Evolutionary conservation across 1,284 basidiomycete genomes (phyloP).

Genomic region (Lignosus rhinocerotis): DNA sequence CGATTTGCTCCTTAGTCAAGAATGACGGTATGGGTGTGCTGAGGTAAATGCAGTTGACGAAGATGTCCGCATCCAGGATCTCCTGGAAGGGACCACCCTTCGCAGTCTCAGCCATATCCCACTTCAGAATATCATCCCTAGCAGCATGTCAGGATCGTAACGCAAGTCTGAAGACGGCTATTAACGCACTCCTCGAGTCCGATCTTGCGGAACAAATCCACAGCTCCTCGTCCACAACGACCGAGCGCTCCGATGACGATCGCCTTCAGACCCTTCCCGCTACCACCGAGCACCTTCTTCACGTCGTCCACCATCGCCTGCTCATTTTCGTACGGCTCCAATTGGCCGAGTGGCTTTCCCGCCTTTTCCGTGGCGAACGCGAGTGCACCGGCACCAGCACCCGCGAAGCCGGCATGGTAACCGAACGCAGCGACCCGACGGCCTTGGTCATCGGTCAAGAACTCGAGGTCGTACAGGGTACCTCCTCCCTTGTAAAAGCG

Average conservation of each 20-base stretch:
- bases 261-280: slow-evolving; percentile 78
- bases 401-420: slow-evolving; percentile 97
- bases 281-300: slow-evolving; percentile 67
- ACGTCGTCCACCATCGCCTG: slow-evolving; percentile 78
- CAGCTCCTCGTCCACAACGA: slow-evolving; percentile 94
- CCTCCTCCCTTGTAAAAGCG: slow-evolving; percentile 90
- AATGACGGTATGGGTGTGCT: slow-evolving; percentile 89
- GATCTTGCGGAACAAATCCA: slow-evolving; percentile 93
- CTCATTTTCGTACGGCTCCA: slow-evolving; percentile 86
- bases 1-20: slow-evolving; percentile 76
- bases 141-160: slow-evolving; percentile 6
- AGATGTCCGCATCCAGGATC: slow-evolving; percentile 96
- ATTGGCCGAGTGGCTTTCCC: slow-evolving; percentile 60
- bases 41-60: slow-evolving; percentile 99
- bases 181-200: slow-evolving; percentile 81
- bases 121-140: slow-evolving; percentile 94
- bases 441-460: slow-evolving; percentile 84
- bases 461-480: slow-evolving; percentile 95
- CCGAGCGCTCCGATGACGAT: slow-evolving; percentile 97
- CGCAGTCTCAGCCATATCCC: slow-evolving; percentile 97
- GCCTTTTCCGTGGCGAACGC: slow-evolving; percentile 75
- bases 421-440: slow-evolving; percentile 98
- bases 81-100: slow-evolving; percentile 97
- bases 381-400: slow-evolving; percentile 91
- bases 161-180: neutral